Evolutionary conservation across 2,329 filamentous ascomycete genomes (phyloP).

Genomic region (Stromatinia cepivora): DNA sequence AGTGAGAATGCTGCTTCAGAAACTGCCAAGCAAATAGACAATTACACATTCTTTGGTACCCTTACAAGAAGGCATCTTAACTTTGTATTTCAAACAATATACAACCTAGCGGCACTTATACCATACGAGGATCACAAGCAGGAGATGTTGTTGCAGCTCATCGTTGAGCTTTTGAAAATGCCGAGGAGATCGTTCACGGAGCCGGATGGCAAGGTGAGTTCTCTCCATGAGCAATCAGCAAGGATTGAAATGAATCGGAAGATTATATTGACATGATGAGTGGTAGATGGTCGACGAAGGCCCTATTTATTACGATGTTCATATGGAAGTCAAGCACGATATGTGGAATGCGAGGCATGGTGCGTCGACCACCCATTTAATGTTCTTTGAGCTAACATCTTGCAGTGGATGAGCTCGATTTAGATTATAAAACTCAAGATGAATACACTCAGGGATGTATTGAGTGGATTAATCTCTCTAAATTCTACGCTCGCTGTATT

Average conservation of each 20-base stretch:
- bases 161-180: not conserved
- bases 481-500: not conserved
- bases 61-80: too few species aligned
- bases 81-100: not conserved
- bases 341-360: not conserved
- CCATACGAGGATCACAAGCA: not conserved
- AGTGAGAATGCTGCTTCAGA: not conserved
- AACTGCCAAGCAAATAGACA: not conserved
- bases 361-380: not conserved
- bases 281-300: not conserved
- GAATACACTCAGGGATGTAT: not conserved
- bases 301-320: not conserved
- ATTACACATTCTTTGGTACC: not conserved
- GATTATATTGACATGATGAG: not conserved
- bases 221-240: not conserved
- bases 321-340: constrained; percentile 5
- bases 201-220: not conserved
- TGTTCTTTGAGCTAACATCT: not conserved
- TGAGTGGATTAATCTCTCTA: constrained; percentile 3
- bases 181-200: not conserved
- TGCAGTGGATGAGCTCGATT: not conserved
- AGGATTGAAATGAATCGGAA: not conserved
- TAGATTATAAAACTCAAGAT: not conserved
- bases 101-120: not conserved
- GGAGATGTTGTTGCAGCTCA: not conserved